These are phyloP conservation scores for Nitzschia palea DNA, from an alignment of 108 stramenopile species.

Conservation along the genomic window DNA sequence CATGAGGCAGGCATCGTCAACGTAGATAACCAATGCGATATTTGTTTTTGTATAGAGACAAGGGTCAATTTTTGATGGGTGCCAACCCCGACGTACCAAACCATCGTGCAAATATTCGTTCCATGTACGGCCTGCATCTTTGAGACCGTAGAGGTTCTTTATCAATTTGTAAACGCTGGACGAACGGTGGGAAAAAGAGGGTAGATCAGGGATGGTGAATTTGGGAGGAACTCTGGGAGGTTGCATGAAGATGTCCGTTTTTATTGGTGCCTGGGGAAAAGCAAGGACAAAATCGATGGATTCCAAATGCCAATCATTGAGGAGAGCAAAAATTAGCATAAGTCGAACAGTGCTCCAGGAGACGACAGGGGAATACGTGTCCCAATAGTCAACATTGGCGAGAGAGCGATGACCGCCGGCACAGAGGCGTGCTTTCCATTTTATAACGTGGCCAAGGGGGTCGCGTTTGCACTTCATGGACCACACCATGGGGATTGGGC, in stretches of 20 bases:
- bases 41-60: slow-evolving; percentile 34
- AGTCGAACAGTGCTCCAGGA: slow-evolving; percentile 41
- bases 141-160: slow-evolving; percentile 35
- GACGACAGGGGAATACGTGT: slow-evolving; percentile 17
- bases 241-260: background rate
- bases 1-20: slow-evolving; percentile 37
- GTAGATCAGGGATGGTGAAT: background rate
- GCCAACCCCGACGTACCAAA: background rate
- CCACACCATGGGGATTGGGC: too few relatives aligned
- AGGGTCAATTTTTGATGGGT: background rate
- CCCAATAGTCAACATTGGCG: background rate
- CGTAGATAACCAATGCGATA: slow-evolving; percentile 39
- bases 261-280: background rate
- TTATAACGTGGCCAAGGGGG: too few relatives aligned
- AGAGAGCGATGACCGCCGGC: background rate
- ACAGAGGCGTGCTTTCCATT: background rate
- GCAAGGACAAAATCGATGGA: slow-evolving; percentile 55
- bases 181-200: too few relatives aligned
- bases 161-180: background rate
- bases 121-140: slow-evolving; percentile 41
- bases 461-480: too few relatives aligned
- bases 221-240: background rate
- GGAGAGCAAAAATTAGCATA: slow-evolving; percentile 20
- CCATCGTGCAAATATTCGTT: too few relatives aligned
- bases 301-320: slow-evolving; percentile 28